Percentiles rank a stretch among this genome's conserved stretches.
Evolutionary conservation across 352 stramenopile genomes (phyloP).

Genomic region (Phytophthora niederhauseri): DNA sequence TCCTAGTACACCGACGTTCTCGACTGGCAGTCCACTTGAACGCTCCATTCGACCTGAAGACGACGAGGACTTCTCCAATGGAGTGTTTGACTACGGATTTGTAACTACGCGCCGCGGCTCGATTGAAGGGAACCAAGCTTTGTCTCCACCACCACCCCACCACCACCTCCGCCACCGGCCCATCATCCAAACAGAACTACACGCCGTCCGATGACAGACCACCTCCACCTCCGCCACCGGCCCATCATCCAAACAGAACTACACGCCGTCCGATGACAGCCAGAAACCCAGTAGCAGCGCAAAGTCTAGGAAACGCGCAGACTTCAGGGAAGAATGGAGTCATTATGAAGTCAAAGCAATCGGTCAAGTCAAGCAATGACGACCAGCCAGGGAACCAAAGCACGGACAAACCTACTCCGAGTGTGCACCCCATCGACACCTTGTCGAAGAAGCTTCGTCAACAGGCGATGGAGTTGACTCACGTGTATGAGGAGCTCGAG

Average conservation of each 20-base stretch:
- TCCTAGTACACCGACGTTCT: conserved; percentile 25
- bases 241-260: conserved; percentile 5
- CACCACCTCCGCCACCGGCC: conserved; percentile 11
- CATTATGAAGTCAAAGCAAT: conserved; percentile 7
- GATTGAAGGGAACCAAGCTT: conserved; percentile 23
- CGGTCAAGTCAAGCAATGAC: conserved; percentile 2
- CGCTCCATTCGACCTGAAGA: conserved; percentile 6
- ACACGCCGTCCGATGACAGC: conserved; percentile 2
- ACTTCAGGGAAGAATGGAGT: neutral
- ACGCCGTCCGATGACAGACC: conserved; percentile 13
- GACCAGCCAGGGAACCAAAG: conserved; percentile 15
- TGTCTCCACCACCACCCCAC: conserved; percentile 28
- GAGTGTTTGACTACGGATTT: conserved; percentile 16
- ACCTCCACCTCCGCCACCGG: conserved; percentile 13
- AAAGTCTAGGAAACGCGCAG: conserved; percentile 3
- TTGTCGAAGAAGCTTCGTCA: conserved; percentile 77
- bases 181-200: conserved; percentile 3
- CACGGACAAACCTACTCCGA: conserved; percentile 23
- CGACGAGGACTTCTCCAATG: conserved; percentile 10
- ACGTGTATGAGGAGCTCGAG: conserved; percentile 75
- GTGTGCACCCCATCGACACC: conserved; percentile 62
- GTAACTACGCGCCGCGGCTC: conserved; percentile 15
- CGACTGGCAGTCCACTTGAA: conserved; percentile 11
- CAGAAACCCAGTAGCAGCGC: conserved; percentile 1
- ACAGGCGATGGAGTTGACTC: conserved; percentile 71